phyloP scores from a whole-genome alignment of 164 flowering plant species.

The Saururus chinensis region DNA sequence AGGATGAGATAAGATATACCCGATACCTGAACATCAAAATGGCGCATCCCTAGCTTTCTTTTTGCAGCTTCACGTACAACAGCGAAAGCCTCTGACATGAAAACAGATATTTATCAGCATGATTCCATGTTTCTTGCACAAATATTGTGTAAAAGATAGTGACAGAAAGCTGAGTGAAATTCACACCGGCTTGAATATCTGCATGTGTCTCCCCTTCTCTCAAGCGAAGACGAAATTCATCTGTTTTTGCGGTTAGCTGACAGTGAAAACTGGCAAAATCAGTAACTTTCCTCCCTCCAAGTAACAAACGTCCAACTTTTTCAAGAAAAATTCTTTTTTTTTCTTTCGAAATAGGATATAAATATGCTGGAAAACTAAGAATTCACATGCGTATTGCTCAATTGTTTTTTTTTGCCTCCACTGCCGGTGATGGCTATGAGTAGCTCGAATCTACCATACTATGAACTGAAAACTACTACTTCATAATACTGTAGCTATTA shows the following conservation, averaged over 20 bases:
- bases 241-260: slow-evolving; percentile 67
- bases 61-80: slow-evolving; percentile 98
- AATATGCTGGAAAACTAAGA: too few species aligned
- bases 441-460: too few species aligned
- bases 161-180: background rate
- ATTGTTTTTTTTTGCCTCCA: too few species aligned
- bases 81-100: slow-evolving; percentile 81
- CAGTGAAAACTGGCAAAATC: background rate
- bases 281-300: too few species aligned
- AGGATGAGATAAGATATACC: slow-evolving; percentile 1
- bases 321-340: too few species aligned
- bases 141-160: background rate
- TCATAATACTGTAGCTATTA: too few species aligned
- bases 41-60: slow-evolving; percentile 97
- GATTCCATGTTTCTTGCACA: background rate
- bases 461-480: too few species aligned
- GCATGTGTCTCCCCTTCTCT: slow-evolving; percentile 69
- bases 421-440: too few species aligned
- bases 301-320: too few species aligned
- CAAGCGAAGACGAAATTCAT: slow-evolving; percentile 66
- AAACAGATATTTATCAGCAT: background rate
- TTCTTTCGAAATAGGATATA: too few species aligned
- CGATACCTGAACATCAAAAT: slow-evolving; percentile 95
- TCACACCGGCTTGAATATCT: slow-evolving; percentile 85
- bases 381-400: too few species aligned